Evolutionary conservation across 306 rosid species (phyloP).

Genomic region (Lathyrus tuberosus): DNA sequence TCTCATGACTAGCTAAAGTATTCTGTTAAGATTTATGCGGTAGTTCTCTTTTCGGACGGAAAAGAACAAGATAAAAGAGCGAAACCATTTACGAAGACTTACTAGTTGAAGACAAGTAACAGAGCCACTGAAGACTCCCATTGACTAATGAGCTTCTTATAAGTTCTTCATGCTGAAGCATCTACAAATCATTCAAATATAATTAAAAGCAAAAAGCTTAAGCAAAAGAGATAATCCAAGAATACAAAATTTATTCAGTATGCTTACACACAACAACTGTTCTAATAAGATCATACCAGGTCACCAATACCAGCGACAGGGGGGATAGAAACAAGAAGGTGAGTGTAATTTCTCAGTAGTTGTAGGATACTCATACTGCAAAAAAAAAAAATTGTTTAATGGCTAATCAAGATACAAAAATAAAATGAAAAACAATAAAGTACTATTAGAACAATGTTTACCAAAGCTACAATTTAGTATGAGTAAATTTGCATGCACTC

Average conservation of each 20-base stretch:
- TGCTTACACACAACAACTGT: background rate
- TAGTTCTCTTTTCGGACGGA: background rate
- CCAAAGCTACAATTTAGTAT: no score
- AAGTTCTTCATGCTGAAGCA: constrained; percentile 71
- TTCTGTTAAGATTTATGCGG: background rate
- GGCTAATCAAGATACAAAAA: no score
- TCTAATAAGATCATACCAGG: constrained; percentile 55
- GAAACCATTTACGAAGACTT: constrained; percentile 19
- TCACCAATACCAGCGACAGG: constrained; percentile 65
- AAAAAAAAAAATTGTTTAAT: background rate
- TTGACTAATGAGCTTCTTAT: constrained; percentile 54
- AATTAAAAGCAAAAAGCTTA: constrained; percentile 2
- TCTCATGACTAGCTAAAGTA: no score
- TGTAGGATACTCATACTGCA: constrained; percentile 55
- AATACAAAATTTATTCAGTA: constrained; percentile 16
- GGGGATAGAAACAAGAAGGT: constrained; percentile 79
- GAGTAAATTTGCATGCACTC: background rate
- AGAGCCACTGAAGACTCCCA: constrained; percentile 72
- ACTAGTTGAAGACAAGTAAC: constrained; percentile 92
- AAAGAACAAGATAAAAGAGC: no score
- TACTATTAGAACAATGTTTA: no score
- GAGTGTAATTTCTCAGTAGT: constrained; percentile 64
- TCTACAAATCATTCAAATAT: constrained; percentile 46
- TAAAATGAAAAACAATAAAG: no score
- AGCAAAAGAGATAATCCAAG: constrained; percentile 27